Evolutionary conservation across 2,329 filamentous ascomycete species (phyloP), one percentile per base, ranked within the genome.

Genomic region (Diaporthe sp.): DNA sequence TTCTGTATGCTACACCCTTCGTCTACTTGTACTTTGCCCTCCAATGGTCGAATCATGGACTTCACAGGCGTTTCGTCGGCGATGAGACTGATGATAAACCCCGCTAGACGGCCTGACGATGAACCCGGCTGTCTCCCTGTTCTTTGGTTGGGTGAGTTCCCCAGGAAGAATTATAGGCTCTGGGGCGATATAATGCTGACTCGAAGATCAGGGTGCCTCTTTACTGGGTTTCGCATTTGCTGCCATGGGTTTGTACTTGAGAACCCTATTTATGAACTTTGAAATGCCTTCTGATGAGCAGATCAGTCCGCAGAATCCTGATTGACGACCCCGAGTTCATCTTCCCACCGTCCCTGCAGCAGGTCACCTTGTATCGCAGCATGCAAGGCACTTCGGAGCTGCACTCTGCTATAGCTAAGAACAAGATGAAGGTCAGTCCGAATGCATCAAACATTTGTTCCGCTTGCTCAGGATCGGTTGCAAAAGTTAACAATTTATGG

Each of bases 271-370:
- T 7, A 17, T 19, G 19, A 7, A 7, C 2, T 37, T 22, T 15
- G n/a, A 25, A 25, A 1, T 19, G 15, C 17, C 25, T 1, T 4
- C 57, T 72, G n/a, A 72, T n/a, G 5, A 42, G 39, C 13, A 25
- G 25, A 34, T 8, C 42, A 75, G 78, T 78, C 25, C 77, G 78
- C 25, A 75, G 67, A 25, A 77, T 79, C 37, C 53, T 79, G 22
- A 75, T 79, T 22, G 77, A 79, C 34, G 77, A 79, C 58, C 78
- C 78, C 7, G 76, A 78, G 51, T 79, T 78, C 53, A 76, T 78
- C 58, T 78, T 79, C 53, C 77, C 78, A 8, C 75, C 76, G 10
- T 79, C 76, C 1, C 61, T 78, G 51, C 78, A 78, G 51, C 78
- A 79, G 28, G 78, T 78, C 17, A 78, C 75, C 51, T 62, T 78